Conservation (phyloP, 495 filamentous ascomycete species). For the Pyrenula massariospora region DNA sequence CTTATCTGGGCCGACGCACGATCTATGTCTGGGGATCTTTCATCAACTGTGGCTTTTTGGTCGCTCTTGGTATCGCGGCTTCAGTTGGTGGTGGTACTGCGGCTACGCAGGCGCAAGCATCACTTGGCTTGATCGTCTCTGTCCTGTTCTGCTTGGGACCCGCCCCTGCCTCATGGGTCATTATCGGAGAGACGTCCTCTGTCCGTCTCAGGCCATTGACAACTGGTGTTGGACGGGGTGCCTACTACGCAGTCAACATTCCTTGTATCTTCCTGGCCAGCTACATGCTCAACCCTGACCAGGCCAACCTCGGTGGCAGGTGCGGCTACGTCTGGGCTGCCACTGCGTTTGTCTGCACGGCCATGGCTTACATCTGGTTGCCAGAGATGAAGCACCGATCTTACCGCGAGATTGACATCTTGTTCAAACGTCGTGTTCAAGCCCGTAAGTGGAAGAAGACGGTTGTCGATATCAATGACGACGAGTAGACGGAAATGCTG, state of each 20-base stretch:
- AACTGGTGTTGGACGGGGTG: slow-evolving; percentile 38
- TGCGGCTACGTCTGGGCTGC: slow-evolving; percentile 26
- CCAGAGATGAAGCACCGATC: slow-evolving; percentile 40
- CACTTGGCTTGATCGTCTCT: slow-evolving; percentile 41
- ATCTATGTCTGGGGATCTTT: slow-evolving; percentile 32
- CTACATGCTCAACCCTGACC: slow-evolving; percentile 32
- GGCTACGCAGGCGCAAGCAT: slow-evolving; percentile 32
- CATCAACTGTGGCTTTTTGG: slow-evolving; percentile 17
- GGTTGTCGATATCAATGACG: slow-evolving; percentile 33
- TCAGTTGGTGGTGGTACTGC: slow-evolving; percentile 22
- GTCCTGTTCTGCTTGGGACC: slow-evolving; percentile 26
- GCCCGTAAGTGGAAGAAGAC: slow-evolving; percentile 44
- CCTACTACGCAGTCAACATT: slow-evolving; percentile 31
- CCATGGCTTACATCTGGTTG: slow-evolving; percentile 20
- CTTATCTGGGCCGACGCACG: slow-evolving; percentile 31
- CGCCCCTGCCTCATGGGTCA: slow-evolving; percentile 39
- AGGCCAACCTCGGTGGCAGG: slow-evolving; percentile 17
- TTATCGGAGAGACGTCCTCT: slow-evolving; percentile 44
- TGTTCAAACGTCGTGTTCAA: slow-evolving; percentile 39
- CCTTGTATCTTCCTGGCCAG: slow-evolving; percentile 37
- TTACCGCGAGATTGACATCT: slow-evolving; percentile 40
- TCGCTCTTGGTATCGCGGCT: slow-evolving; percentile 30
- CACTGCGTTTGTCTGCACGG: slow-evolving; percentile 12
- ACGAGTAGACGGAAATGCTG: too few relatives aligned
- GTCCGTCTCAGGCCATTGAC: slow-evolving; percentile 37